These are phyloP conservation scores for Leccinum griseonigrum DNA, from an alignment of 1,284 basidiomycete species.

Conservation along the genomic window DNA sequence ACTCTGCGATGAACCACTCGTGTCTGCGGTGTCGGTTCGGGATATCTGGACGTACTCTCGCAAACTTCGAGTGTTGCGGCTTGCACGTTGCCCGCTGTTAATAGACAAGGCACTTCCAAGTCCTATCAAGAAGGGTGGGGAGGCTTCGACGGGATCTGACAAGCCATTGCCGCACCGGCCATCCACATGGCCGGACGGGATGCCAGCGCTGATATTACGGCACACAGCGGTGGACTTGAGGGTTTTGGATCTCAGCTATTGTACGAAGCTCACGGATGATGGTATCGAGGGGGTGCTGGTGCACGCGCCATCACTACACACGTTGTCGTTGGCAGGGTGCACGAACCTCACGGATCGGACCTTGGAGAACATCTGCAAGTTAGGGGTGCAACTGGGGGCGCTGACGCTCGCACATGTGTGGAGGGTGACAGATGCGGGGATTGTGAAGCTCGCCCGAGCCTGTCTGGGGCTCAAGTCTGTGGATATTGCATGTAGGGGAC, in stretches of 20 bases:
- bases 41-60: slow-evolving; percentile 82
- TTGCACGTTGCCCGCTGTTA: slow-evolving; percentile 70
- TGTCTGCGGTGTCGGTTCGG: slow-evolving; percentile 70
- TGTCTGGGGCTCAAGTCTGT: slow-evolving; percentile 81
- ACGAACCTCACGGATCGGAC: slow-evolving; percentile 73
- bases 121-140: slow-evolving; percentile 34
- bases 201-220: slow-evolving; percentile 58
- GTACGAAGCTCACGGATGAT: slow-evolving; percentile 71
- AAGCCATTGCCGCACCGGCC: slow-evolving; percentile 55
- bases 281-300: slow-evolving; percentile 76
- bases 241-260: slow-evolving; percentile 75
- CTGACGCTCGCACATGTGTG: slow-evolving; percentile 80
- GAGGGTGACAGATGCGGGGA: slow-evolving; percentile 76
- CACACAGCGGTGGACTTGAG: slow-evolving; percentile 71
- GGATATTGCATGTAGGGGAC: slow-evolving; percentile 78
- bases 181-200: slow-evolving; percentile 53
- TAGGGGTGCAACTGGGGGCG: slow-evolving; percentile 79
- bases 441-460: slow-evolving; percentile 68
- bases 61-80: slow-evolving; percentile 72
- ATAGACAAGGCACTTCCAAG: slow-evolving; percentile 82
- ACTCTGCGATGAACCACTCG: slow-evolving; percentile 67
- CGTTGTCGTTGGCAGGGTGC: slow-evolving; percentile 82
- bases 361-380: slow-evolving; percentile 65
- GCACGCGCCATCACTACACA: slow-evolving; percentile 80
- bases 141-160: slow-evolving; percentile 23